Evolutionary conservation across 148 eudicot genomes (phyloP).

Genomic region (Bassia scoparia): DNA sequence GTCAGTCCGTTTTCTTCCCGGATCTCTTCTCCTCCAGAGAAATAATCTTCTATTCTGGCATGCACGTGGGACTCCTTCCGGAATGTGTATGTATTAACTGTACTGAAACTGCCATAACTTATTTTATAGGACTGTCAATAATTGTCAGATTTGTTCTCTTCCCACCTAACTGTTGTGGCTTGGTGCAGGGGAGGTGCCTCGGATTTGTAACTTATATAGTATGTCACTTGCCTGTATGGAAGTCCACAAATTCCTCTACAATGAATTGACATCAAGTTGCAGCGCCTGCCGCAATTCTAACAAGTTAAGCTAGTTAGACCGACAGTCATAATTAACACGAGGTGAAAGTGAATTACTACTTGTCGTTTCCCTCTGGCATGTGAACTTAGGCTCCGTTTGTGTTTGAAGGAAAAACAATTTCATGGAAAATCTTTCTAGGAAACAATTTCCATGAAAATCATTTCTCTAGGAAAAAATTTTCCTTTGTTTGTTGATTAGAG

Average conservation of each 20-base stretch:
- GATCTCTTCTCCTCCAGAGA: not conserved
- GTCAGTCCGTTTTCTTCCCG: not conserved
- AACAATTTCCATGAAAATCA: no score
- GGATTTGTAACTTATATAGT: not conserved
- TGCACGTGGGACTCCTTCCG: constrained; percentile 15
- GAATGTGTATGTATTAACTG: constrained; percentile 13
- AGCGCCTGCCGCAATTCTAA: not conserved
- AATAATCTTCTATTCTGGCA: not conserved
- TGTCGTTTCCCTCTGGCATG: not conserved
- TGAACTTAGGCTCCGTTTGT: not conserved
- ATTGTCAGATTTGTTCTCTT: not conserved
- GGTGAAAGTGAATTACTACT: not conserved
- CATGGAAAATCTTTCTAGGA: no score
- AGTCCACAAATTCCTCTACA: not conserved
- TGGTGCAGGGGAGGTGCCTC: not conserved
- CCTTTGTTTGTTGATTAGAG: no score
- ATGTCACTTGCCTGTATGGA: not conserved
- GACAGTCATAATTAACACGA: not conserved
- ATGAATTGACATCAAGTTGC: not conserved
- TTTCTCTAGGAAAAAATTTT: no score
- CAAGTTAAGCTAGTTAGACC: no score
- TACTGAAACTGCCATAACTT: not conserved
- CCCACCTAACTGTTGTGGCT: not conserved
- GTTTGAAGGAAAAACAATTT: no score
- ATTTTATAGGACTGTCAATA: not conserved